These are phyloP conservation scores for Usnea hakonensis DNA, from an alignment of 495 filamentous ascomycete genomes.

Conservation along the genomic window DNA sequence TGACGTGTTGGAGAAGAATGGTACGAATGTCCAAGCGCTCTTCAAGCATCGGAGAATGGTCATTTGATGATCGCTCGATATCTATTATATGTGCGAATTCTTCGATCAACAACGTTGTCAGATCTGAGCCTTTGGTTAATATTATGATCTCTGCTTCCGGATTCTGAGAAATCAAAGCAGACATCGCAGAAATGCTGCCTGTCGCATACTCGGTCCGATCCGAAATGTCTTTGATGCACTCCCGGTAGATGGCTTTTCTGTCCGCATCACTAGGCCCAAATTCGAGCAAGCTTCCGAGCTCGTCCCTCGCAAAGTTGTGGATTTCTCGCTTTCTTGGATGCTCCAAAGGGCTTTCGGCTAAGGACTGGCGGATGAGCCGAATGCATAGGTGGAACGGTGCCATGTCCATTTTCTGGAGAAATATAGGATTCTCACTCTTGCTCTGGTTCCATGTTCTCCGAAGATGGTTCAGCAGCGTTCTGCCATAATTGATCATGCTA, in stretches of 20 bases:
- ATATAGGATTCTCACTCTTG: constrained; percentile 3
- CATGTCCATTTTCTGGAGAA: constrained; percentile 24
- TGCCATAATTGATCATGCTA: constrained; percentile 44
- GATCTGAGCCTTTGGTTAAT: constrained; percentile 46
- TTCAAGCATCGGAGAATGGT: constrained; percentile 33
- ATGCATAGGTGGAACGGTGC: constrained; percentile 52
- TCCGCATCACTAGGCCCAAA: constrained; percentile 43
- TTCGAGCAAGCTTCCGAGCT: constrained; percentile 45
- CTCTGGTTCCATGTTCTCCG: constrained; percentile 27
- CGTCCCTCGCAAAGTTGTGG: constrained; percentile 52
- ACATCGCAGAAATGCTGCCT: constrained; percentile 67
- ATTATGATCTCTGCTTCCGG: constrained; percentile 38
- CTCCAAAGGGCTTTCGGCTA: constrained; percentile 16
- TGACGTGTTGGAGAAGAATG: constrained; percentile 49
- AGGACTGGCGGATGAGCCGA: constrained; percentile 59
- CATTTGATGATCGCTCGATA: constrained; percentile 26
- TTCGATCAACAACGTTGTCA: constrained; percentile 43
- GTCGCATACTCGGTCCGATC: constrained; percentile 46
- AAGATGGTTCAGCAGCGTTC: constrained; percentile 34
- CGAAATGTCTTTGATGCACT: constrained; percentile 52
- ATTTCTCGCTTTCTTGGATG: constrained; percentile 19
- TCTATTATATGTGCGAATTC: constrained; percentile 45
- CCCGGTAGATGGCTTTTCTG: constrained; percentile 47
- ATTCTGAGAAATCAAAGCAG: constrained; percentile 43
- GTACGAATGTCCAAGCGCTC: constrained; percentile 40